Base-by-base conservation (phyloP, 2,329 filamentous ascomycete genomes). In the Botrytis medusae region DNA sequence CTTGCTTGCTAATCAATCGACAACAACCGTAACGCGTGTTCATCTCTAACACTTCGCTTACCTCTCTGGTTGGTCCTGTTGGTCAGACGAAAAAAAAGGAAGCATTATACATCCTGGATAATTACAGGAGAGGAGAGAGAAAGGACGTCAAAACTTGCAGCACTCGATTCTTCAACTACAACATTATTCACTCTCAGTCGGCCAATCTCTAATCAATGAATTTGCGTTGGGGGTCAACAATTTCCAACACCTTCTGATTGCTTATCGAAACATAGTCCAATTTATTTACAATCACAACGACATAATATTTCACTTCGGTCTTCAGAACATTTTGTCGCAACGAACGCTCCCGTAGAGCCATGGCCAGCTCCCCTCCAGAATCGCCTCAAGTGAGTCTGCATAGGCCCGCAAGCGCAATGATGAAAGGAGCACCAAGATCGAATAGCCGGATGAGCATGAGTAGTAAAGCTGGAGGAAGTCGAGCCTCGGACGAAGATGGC, bases 401-500 rank as follows among this genome's bases (percentile, higher is more conserved):
- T 82, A 89, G 94, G 82, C 94, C 94, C 71, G 86, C 93, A 86
- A 97, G 93, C 85, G 91, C 90, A 81, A 91, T 97, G 86, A 89
- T 94, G 80, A 90, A 92, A 59, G 65, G 65, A 79, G 88, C 93
- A 63, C 87, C 92, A 61, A 83, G 93, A 82, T 96, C 93, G 81
- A 93, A 87, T 78, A 97, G 94, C 84, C 92, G 95, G 78, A 86
- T 97, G 87, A 97, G 94, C 84, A 92, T 92, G 85, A 91, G 87
- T 79, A 93, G 92, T 84, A 95, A 92, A 73, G 85, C 87, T 70
- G 91, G 90, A 90, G 90, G 92, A 76, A 97, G 93, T 84, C 89
- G 93, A 80, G 91, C 92, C 37, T 97, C 94, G 0, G 95, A 98
- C 79, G 95, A 98, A 79, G 95, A 97, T 82, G 88, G 88, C 76